Evolutionary conservation across 2,329 filamentous ascomycete species (phyloP), one percentile per base, ranked within the genome.

Genomic region (Parafenestella ontariensis): DNA sequence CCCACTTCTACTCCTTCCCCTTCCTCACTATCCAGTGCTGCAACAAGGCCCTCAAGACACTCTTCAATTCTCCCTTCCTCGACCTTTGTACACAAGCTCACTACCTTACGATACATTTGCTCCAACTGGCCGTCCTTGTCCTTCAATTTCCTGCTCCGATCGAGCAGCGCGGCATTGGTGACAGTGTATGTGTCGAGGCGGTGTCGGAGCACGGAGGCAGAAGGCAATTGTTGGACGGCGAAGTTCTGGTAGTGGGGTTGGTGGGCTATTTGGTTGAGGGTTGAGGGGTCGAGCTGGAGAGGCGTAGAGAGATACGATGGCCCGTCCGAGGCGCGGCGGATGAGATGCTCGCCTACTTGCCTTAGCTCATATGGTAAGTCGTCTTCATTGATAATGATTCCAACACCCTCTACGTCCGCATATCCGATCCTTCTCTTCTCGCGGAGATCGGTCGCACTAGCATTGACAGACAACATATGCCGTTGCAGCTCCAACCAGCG

Each of bases 21-120:
- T 44, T 73, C 69, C 73, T 97, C 93, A 68, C 92, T 96, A 76
- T 96, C 94, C 2, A 98, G 89, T 2, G 95, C 95, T 58, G 91
- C 87, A 42, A 96, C 85, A 39, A 99, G 80, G 2, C 87, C 87
- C 47, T 92, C 90, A 0, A 97, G 82, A 46, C 92, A 85, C 52
- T 86, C 85, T 65, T 98, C 95, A 13, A 98, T 90, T 53, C 91
- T 85, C 8, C 83, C 82, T 58, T 96, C 92, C 0, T 86, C 83
- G 29, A 93, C 90, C 8, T 87, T 88, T 0, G 92, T 96, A 72
- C 94, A 97, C 11, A 97, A 80, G 49, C 89, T 87, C 21, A 99
- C 92, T 26, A 98, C 91, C 62, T 89, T 90, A 23, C 92, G 85
- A 73, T 97, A 97, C 76, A 95, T 92, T 62, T 89, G 82, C 69